phyloP scores from a whole-genome alignment of 495 filamentous ascomycete genomes.

The Aspergillus ellipticus region DNA sequence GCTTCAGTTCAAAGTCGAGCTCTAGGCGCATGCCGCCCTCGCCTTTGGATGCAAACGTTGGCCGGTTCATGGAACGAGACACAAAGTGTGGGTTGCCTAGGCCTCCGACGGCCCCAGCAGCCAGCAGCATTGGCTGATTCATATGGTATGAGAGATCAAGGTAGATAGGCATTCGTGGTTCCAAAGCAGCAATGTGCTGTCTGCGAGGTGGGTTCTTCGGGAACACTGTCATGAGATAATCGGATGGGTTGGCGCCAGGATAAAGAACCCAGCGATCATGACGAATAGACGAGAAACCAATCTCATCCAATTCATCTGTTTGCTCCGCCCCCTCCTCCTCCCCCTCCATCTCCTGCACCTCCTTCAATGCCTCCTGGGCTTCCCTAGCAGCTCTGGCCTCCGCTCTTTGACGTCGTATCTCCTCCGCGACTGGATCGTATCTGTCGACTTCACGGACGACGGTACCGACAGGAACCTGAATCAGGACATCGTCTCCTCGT shows the following conservation, averaged over 20 bases:
- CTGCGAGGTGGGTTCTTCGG: conserved; percentile 55
- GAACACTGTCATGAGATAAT: conserved; percentile 59
- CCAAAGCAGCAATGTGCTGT: conserved; percentile 54
- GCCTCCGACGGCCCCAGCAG: conserved; percentile 82
- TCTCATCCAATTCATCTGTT: conserved; percentile 26
- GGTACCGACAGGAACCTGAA: conserved; percentile 90
- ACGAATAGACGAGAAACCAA: conserved; percentile 30
- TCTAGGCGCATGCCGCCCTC: conserved; percentile 72
- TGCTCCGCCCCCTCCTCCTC: neutral
- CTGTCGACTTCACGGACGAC: conserved; percentile 78
- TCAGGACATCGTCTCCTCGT: conserved; percentile 79
- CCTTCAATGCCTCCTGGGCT: conserved; percentile 5
- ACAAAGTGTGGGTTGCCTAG: conserved; percentile 92
- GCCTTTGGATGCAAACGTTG: conserved; percentile 84
- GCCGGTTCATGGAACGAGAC: conserved; percentile 61
- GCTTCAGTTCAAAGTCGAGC: conserved; percentile 87
- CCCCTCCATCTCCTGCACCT: no score
- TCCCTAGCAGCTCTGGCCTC: conserved; percentile 19
- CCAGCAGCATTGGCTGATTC: conserved; percentile 80
- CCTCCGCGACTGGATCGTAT: conserved; percentile 71
- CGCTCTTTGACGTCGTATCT: conserved; percentile 34
- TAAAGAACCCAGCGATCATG: conserved; percentile 84
- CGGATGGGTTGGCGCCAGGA: conserved; percentile 64
- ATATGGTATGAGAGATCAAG: conserved; percentile 82
- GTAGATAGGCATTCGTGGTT: conserved; percentile 67